A percentile compares a stretch with the other conserved stretches of the same genome.
Conservation (phyloP, 2,329 filamentous ascomycete species). For the Colletotrichum neosansevieriae region DNA sequence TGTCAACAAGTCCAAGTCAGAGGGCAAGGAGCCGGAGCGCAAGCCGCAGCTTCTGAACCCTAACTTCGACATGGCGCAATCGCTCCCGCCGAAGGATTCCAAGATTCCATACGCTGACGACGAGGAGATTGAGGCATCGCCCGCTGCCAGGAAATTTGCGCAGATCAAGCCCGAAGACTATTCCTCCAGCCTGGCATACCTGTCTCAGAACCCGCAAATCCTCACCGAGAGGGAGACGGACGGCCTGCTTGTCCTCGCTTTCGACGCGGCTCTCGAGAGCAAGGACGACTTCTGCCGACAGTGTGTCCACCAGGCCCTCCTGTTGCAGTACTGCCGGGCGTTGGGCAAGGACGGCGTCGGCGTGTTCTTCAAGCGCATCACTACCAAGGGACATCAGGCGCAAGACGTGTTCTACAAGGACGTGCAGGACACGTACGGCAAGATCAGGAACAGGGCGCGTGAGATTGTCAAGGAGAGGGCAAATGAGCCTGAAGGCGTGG, state of each 20-base stretch:
- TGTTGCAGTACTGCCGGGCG: conserved; percentile 94
- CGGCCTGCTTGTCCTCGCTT: conserved; percentile 89
- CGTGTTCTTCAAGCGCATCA: conserved; percentile 97
- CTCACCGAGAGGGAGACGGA: conserved; percentile 89
- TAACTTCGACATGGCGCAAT: conserved; percentile 50
- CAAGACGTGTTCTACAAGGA: conserved; percentile 93
- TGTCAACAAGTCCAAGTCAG: conserved; percentile 72
- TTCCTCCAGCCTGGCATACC: conserved; percentile 77
- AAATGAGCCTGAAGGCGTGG: conserved; percentile 73
- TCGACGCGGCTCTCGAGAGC: conserved; percentile 85
- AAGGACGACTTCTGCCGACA: conserved; percentile 83
- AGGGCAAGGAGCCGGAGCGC: conserved; percentile 59
- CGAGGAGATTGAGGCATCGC: conserved; percentile 80
- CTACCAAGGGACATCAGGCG: conserved; percentile 88
- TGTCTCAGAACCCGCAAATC: conserved; percentile 82
- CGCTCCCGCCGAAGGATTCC: conserved; percentile 46
- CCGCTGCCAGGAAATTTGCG: conserved; percentile 83
- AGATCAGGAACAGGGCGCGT: conserved; percentile 80
- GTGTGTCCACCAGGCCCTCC: conserved; percentile 91
- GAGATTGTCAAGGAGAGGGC: conserved; percentile 74
- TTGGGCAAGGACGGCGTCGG: conserved; percentile 89
- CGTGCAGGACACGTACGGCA: conserved; percentile 86
- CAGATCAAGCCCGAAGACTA: conserved; percentile 83
- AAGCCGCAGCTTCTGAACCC: conserved; percentile 84
- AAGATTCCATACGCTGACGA: conserved; percentile 71